Evolutionary conservation across 1,139 yeast genomes (phyloP), one percentile per base, ranked within the genome.

Genomic region (Yamadazyma pseudoaaseri): DNA sequence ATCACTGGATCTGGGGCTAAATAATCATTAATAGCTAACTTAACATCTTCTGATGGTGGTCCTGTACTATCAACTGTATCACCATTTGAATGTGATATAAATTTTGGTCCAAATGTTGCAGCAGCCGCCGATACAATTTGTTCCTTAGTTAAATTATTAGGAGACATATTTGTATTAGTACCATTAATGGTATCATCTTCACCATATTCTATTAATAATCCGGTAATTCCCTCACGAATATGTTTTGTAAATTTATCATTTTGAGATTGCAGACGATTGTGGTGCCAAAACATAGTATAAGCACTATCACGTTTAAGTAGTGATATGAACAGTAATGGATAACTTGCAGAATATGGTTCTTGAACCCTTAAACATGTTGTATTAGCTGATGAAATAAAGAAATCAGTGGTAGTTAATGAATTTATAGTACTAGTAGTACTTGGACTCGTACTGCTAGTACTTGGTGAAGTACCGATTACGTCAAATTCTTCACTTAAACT

Each of bases 281-380:
- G 36, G 22, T 42, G 41, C 47, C 47, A 43, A 22, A 46, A 44
- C 3, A 35, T 26, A 6, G 31, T 29, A 25, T 39, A 43, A 1
- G 36, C 48, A 2, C 35, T 10, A 26, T 46, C 50, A 24, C 42
- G 31, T 26, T 38, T 40, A 6, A 45, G 27, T 1, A 46, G 23
- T 8, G 42, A 28, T 8, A 37, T 24, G 25, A 38, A 43, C 20
- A 43, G 41, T 11, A 45, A 29, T 1, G 48, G 49, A 29, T 41
- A 46, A 16, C 41, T 30, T 6, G 36, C 29, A 5, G 35, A 34
- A 32, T 24, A 37, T 2, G 40, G 27, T 11, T 43, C 49, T 17
- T 37, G 39, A 1, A 43, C 16, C 18, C 32, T 26, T 3, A 39
- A 20, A 30, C 48, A 44, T 6, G 28, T 21, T 3, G 35, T 20